Evolutionary conservation across 805 yeast genomes (phyloP), one percentile per base, ranked within the genome.

Genomic region (Grigorovia yakushimaensis): DNA sequence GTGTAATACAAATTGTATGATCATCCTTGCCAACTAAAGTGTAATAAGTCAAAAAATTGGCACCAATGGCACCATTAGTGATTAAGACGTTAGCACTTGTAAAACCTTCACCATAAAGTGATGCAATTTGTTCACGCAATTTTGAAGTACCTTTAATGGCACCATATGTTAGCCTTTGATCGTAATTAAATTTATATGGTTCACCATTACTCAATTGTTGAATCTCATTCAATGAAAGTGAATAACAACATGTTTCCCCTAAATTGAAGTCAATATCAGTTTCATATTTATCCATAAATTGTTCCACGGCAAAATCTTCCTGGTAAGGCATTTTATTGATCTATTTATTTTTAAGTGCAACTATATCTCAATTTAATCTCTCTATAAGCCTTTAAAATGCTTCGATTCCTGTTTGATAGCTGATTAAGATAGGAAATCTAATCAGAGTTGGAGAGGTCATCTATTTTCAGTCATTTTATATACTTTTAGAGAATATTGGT

Each of bases 11-110:
- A 41, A 76, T 65, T 4, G 73, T 73, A 49, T 72, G 77, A 50
- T 74, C 80, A 4, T 67, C 72, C 5, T 67, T 63, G 35, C 70
- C 69, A 6, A 71, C 69, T 4, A 77, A 49, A 0, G 75, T 58
- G 50, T 74, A 75, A 48, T 72, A 66, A 1, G 68, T 51, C 23
- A 76, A 60, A 54, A 74, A 77, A 52, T 77, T 77, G 30, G 75
- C 80, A 7, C 75, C 81, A 58, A 77, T 77, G 3, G 78, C 79
- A 22, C 81, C 81, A 54, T 74, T 74, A 21, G 79, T 73, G 24
- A 75, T 57, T 19, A 76, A 66, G 22, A 77, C 69, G 47, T 76
- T 58, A 2, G 71, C 73, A 1, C 51, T 50, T 13, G 55, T 51
- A 13, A 62, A 50, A 13, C 48, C 47, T 1, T 50, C 51, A 11